These are phyloP conservation scores for Ganoderma lingzhi DNA, from an alignment of 1,284 basidiomycete genomes.

Conservation along the genomic window DNA sequence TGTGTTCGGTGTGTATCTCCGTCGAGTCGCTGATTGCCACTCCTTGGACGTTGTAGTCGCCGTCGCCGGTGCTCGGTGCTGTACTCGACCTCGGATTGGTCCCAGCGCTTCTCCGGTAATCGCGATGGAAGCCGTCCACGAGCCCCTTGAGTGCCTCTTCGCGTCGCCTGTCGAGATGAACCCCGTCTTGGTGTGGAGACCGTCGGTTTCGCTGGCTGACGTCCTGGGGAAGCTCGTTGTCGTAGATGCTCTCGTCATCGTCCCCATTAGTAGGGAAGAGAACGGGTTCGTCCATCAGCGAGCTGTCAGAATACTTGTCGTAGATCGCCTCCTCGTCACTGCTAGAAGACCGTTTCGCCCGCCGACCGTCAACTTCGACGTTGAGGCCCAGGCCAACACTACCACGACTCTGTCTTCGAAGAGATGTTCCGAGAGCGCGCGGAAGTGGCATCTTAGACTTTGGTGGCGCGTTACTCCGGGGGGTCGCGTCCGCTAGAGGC, in stretches of 20 bases:
- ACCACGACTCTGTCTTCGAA: background rate
- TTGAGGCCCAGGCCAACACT: constrained; percentile 33
- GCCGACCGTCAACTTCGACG: constrained; percentile 16
- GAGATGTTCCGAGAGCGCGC: constrained; percentile 3
- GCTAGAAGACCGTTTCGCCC: constrained; percentile 4
- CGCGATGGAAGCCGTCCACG: constrained; percentile 48
- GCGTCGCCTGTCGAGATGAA: constrained; percentile 42
- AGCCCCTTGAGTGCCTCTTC: constrained; percentile 51
- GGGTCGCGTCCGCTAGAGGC: constrained; percentile 1
- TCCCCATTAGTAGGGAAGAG: constrained; percentile 12
- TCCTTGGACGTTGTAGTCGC: constrained; percentile 44
- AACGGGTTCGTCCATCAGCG: constrained; percentile 30
- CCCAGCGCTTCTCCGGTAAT: constrained; percentile 21
- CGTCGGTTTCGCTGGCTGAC: background rate
- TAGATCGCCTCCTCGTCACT: constrained; percentile 32
- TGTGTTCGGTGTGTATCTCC: constrained; percentile 33
- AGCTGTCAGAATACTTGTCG: constrained; percentile 29
- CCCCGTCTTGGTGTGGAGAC: constrained; percentile 1
- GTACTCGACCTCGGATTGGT: constrained; percentile 12
- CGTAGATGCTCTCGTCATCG: constrained; percentile 30
- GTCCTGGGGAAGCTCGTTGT: constrained; percentile 7
- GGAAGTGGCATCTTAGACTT: constrained; percentile 7
- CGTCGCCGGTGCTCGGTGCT: constrained; percentile 32
- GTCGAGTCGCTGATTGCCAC: constrained; percentile 49
- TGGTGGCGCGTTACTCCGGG: background rate